These are phyloP conservation scores for Avena sativa DNA, from an alignment of 176 grass and related monocot species.

Conservation along the genomic window DNA sequence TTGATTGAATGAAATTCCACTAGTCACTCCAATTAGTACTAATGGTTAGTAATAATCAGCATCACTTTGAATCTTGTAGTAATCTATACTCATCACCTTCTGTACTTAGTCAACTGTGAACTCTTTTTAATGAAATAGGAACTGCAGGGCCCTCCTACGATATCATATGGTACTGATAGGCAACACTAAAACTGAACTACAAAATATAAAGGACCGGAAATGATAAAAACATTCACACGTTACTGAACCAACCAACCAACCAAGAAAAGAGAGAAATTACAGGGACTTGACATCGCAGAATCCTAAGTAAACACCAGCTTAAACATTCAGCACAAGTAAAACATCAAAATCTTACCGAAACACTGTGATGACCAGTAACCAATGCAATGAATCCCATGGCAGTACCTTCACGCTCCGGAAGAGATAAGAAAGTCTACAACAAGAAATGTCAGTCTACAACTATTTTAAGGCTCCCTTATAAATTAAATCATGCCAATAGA, in stretches of 20 bases:
- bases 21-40: slow-evolving; percentile 1
- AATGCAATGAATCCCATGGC: slow-evolving; percentile 69
- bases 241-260: neutral
- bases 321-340: slow-evolving; percentile 28
- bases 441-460: slow-evolving; percentile 32
- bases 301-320: neutral
- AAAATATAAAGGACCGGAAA: neutral
- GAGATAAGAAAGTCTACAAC: slow-evolving; percentile 74
- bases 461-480: neutral
- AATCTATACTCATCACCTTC: neutral
- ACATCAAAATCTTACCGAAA: slow-evolving; percentile 49
- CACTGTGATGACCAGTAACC: slow-evolving; percentile 63
- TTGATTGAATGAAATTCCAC: slow-evolving; percentile 3
- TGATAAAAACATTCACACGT: neutral
- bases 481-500: slow-evolving; percentile 1
- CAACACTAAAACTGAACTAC: slow-evolving; percentile 21
- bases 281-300: neutral
- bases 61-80: neutral
- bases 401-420: slow-evolving; percentile 64
- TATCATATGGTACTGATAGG: slow-evolving; percentile 12
- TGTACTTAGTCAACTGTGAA: neutral
- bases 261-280: neutral
- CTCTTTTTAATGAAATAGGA: neutral
- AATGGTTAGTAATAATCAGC: slow-evolving; percentile 11
- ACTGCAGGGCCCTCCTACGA: neutral